phyloP scores from a whole-genome alignment of 345 rosid genomes.

The Moricandia arvensis region DNA sequence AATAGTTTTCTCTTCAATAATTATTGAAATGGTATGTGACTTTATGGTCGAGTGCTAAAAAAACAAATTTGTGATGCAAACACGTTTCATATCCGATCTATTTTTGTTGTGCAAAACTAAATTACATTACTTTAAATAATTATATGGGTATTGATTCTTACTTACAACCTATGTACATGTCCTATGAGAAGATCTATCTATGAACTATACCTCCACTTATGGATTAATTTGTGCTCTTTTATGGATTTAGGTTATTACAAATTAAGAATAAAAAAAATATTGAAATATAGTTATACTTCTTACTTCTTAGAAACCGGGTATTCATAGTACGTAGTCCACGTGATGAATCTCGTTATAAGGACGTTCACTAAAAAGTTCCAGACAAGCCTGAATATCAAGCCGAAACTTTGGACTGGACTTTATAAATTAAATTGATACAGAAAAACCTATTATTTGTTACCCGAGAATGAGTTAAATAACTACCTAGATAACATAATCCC shows the following conservation, averaged over 20 bases:
- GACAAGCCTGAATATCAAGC: constrained; percentile 18
- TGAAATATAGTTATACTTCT: background rate
- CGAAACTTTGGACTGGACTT: constrained; percentile 28
- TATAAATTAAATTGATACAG: background rate
- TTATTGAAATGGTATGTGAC: background rate
- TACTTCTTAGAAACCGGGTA: background rate
- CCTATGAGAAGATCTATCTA: too few species aligned
- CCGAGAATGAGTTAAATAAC: background rate
- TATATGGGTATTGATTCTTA: too few species aligned
- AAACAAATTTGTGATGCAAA: too few species aligned
- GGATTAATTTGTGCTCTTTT: too few species aligned
- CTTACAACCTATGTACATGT: too few species aligned
- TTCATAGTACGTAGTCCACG: constrained; percentile 17
- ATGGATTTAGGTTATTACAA: too few species aligned
- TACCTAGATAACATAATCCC: background rate
- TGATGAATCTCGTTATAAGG: constrained; percentile 8
- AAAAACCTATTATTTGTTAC: background rate
- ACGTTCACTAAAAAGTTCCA: constrained; percentile 21
- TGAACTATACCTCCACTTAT: too few species aligned
- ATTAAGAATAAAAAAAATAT: too few species aligned
- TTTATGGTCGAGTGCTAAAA: too few species aligned
- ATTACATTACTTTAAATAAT: too few species aligned
- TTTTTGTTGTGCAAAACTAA: too few species aligned
- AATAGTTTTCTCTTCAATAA: background rate
- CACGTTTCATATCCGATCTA: too few species aligned